Evolutionary conservation across 768 basidiomycete genomes (phyloP).

Genomic region (Botryobasidium botryosum): DNA sequence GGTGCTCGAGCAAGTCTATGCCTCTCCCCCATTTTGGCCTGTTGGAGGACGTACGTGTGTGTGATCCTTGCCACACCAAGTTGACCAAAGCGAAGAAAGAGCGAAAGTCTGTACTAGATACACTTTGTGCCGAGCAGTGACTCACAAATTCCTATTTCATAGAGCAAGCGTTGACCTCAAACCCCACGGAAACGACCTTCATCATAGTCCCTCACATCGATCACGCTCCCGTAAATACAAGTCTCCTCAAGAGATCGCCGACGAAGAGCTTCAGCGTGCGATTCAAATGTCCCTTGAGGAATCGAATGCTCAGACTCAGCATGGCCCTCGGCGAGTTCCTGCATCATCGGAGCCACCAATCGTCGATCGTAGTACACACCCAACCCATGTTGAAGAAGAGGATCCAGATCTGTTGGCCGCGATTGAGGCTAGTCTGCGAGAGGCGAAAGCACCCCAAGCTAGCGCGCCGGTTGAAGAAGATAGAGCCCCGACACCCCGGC

Average conservation of each 20-base stretch:
- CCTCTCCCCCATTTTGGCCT: conserved; percentile 89
- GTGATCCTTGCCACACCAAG: conserved; percentile 78
- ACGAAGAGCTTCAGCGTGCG: conserved; percentile 83
- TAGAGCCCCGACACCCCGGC: conserved; percentile 13
- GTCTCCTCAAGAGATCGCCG: conserved; percentile 44
- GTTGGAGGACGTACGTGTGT: conserved; percentile 80
- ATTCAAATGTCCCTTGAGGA: conserved; percentile 85
- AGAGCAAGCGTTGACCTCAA: too few species aligned
- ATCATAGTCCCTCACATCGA: conserved; percentile 26
- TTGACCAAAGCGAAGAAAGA: conserved; percentile 41
- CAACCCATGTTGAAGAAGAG: conserved; percentile 49
- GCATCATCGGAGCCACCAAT: conserved; percentile 47
- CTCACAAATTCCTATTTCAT: too few species aligned
- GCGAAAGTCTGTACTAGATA: neutral
- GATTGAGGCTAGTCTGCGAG: conserved; percentile 87
- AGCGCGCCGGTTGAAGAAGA: conserved; percentile 54
- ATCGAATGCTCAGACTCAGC: conserved; percentile 28
- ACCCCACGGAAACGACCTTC: too few species aligned
- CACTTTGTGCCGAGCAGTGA: too few species aligned
- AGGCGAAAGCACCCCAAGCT: conserved; percentile 58
- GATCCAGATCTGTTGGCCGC: conserved; percentile 87
- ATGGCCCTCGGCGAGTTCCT: conserved; percentile 34
- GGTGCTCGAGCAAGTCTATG: conserved; percentile 72
- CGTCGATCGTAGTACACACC: conserved; percentile 33
- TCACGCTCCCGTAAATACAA: conserved; percentile 21